A percentile compares a stretch with the other conserved stretches of the same genome.
Evolutionary conservation across 2,329 filamentous ascomycete species (phyloP).

Genomic region (Aurifilum marmelostoma): DNA sequence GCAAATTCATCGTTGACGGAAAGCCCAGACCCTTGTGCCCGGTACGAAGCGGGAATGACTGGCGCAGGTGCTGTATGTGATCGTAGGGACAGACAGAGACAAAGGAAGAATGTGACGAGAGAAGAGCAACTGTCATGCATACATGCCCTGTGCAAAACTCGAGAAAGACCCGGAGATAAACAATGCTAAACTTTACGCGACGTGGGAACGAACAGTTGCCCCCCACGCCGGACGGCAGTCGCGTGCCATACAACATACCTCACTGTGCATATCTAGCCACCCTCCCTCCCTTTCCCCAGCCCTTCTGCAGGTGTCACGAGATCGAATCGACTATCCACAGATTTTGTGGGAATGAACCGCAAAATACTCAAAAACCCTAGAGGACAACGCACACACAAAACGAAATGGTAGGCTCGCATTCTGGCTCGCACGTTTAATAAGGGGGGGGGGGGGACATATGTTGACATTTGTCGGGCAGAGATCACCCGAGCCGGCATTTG

Average conservation of each 20-base stretch:
- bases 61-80: not conserved
- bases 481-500: not conserved
- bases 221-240: not conserved
- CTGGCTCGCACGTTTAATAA: not conserved
- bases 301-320: constrained; percentile 28
- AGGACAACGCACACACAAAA: not conserved
- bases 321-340: constrained; percentile 1
- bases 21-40: not conserved
- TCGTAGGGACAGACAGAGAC: not conserved
- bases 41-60: not conserved
- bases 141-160: not conserved
- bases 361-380: not conserved
- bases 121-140: not conserved
- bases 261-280: not conserved
- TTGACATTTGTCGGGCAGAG: not conserved
- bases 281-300: constrained; percentile 33
- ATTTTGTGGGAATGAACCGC: not conserved
- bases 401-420: not conserved
- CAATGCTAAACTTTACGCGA: not conserved
- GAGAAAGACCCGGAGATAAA: not conserved
- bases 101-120: no score
- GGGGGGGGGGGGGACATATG: not conserved
- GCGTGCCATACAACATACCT: not conserved
- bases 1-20: no score
- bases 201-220: not conserved